A percentile compares a stretch with the other conserved stretches of the same genome.
Conservation (phyloP, 208 protist species). For the Novymonas esmeraldas region DNA sequence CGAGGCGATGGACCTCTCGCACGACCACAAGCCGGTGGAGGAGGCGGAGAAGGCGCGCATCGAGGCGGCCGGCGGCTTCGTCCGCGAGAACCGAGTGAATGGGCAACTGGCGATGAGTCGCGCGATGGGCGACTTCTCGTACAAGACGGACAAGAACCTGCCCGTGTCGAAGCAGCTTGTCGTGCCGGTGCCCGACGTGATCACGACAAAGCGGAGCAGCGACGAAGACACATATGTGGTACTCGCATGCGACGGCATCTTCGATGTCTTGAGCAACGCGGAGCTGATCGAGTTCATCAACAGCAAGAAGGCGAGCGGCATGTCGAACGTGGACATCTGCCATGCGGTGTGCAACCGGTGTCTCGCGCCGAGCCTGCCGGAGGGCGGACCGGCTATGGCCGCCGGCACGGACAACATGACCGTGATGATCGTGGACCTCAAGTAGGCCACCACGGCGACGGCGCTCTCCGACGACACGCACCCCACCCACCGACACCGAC, state of each 20-base stretch:
- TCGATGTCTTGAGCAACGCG: constrained; percentile 86
- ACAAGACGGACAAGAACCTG: constrained; percentile 74
- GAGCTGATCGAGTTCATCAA: constrained; percentile 73
- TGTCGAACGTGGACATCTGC: constrained; percentile 64
- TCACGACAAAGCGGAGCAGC: constrained; percentile 45
- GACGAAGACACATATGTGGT: constrained; percentile 68
- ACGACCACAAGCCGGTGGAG: constrained; percentile 94
- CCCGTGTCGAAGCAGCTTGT: constrained; percentile 70
- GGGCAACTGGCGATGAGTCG: constrained; percentile 94
- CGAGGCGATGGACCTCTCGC: constrained; percentile 70
- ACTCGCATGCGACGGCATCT: constrained; percentile 91
- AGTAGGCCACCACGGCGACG: constrained; percentile 17
- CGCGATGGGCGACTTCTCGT: constrained; percentile 94
- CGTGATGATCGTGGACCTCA: constrained; percentile 83
- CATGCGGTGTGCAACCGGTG: constrained; percentile 72
- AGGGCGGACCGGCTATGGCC: constrained; percentile 39
- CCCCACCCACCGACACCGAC: too few species aligned
- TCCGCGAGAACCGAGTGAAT: constrained; percentile 94
- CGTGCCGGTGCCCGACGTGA: constrained; percentile 71
- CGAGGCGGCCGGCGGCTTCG: constrained; percentile 78
- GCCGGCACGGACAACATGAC: constrained; percentile 92
- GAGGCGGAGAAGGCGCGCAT: constrained; percentile 82
- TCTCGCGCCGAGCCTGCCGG: constrained; percentile 50
- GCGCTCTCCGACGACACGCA: too few species aligned
- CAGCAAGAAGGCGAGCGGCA: constrained; percentile 33